phyloP scores from a whole-genome alignment of 2,329 filamentous ascomycete species.

The Stachybotrys elegans region DNA sequence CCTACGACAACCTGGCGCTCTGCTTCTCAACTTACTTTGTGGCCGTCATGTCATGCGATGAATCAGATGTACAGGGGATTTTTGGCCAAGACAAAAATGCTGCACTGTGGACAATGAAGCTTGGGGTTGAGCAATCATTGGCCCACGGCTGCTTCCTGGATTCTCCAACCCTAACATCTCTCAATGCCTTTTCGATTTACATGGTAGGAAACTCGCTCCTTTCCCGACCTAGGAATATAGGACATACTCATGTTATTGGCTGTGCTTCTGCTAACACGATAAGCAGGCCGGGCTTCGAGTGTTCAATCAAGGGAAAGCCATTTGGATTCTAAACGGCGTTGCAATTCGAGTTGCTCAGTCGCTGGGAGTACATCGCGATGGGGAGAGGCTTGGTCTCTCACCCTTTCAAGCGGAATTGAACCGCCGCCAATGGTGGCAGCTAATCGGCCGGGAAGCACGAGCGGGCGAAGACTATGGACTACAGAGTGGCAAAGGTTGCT shows the following conservation, averaged over 20 bases:
- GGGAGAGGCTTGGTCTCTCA: conserved; percentile 21
- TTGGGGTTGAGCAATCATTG: conserved; percentile 31
- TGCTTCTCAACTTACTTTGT: conserved; percentile 46
- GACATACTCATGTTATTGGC: too few relatives aligned
- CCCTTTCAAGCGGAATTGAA: conserved; percentile 49
- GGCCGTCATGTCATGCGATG: conserved; percentile 33
- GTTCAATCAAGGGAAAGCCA: conserved; percentile 26
- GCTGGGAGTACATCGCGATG: conserved; percentile 48
- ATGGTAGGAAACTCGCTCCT: too few relatives aligned
- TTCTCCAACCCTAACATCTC: conserved; percentile 26
- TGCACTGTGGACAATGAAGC: conserved; percentile 22
- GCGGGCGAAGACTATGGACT: conserved; percentile 18
- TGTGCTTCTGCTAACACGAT: not conserved
- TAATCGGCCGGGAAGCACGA: conserved; percentile 34
- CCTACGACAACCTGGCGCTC: conserved; percentile 26
- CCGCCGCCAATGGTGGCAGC: conserved; percentile 49
- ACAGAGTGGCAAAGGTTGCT: not conserved
- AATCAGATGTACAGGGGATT: conserved; percentile 27
- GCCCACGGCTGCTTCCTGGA: conserved; percentile 34
- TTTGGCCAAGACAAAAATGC: conserved; percentile 16
- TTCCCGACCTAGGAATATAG: too few relatives aligned
- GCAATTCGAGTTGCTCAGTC: conserved; percentile 46
- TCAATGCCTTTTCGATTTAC: conserved; percentile 33
- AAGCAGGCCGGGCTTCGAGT: conserved; percentile 21
- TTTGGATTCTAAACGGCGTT: conserved; percentile 37